Evolutionary conservation across 768 basidiomycete species (phyloP), one percentile per base, ranked within the genome.

Genomic region (Mycena olivaceomarginata): DNA sequence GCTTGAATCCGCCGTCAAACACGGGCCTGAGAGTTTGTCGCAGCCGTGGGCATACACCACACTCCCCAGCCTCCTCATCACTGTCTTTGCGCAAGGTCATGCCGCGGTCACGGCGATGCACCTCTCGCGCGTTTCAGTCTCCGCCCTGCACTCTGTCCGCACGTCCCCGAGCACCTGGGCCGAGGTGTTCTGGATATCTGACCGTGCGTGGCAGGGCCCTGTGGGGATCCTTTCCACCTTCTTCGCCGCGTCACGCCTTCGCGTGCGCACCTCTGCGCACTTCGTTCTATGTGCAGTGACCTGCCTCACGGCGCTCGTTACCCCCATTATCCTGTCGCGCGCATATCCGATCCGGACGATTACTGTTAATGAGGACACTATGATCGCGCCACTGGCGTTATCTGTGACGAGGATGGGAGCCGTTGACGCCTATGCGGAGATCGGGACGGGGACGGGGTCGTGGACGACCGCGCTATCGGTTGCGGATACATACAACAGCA

Each of bases 131-230:
- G 70, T 78, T 31, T 74, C 77, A 4, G 73, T 78, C 46, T 78
- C 77, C 10, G 72, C 77, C 37, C 59, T 78, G 37, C 72, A 75
- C 51, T 78, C 77, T 6, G 48, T 59, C 9, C 73, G 69, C 31
- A 78, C 77, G 11, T 74, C 77, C 22, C 77, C 77, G 25, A 74
- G 56, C 59, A 81, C 77, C 6, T 81, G 80, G 80, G 70, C 77
- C 5, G 80, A 81, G 69, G 70, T 81, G 39, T 81, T 81, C 71
- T 81, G 79, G 79, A 74, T 81, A 18, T 79, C 79, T 37, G 77
- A 81, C 68, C 57, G 75, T 16, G 68, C 73, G 2, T 81, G 77
- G 77, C 63, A 67, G 22, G 80, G 79, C 0, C 80, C 80, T n/a
- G 63, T 71, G 16, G 80, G 80, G 6, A 73, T 81, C 16, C 18